A percentile compares a stretch with the other conserved stretches of the same genome.
phyloP scores from a whole-genome alignment of 352 stramenopile species.

The Phytophthora citricola region DNA sequence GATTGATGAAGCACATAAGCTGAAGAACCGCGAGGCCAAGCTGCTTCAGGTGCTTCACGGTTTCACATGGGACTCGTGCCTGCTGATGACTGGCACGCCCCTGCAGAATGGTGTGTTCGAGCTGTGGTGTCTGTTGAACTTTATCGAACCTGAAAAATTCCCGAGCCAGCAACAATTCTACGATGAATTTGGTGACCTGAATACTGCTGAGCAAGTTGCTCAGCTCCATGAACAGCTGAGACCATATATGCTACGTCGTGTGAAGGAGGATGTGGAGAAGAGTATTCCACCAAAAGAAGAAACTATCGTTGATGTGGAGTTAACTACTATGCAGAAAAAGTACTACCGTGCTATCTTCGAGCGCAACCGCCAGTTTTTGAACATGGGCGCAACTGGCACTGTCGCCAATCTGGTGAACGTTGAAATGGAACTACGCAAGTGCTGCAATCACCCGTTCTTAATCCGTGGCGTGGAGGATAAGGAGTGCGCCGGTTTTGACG shows the following conservation, averaged over 20 bases:
- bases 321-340: constrained; percentile 99
- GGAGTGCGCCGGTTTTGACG: constrained; percentile 88
- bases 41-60: constrained; percentile 91
- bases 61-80: constrained; percentile 90
- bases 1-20: constrained; percentile 99
- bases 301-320: constrained; percentile 99
- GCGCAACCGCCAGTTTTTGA: constrained; percentile 94
- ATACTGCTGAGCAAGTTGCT: constrained; percentile 96
- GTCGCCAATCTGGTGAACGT: constrained; percentile 99
- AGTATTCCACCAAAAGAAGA: constrained; percentile 99
- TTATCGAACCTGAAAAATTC: constrained; percentile 97
- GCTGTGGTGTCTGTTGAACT: constrained; percentile 99
- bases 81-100: constrained; percentile 97
- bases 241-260: constrained; percentile 98
- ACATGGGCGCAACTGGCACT: constrained; percentile 87
- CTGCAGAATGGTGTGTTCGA: constrained; percentile 99
- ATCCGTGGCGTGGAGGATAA: constrained; percentile 98
- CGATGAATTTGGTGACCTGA: constrained; percentile 96
- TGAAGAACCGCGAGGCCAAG: constrained; percentile 98
- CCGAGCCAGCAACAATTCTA: constrained; percentile 95
- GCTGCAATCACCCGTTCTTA: constrained; percentile 99
- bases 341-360: constrained; percentile 99
- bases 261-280: constrained; percentile 99
- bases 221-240: constrained; percentile 96
- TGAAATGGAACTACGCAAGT: constrained; percentile 99